A percentile compares a stretch with the other conserved stretches of the same genome.
Conservation (phyloP, 371 early-diverging fungal species). For the Rhizopus sp. region DNA sequence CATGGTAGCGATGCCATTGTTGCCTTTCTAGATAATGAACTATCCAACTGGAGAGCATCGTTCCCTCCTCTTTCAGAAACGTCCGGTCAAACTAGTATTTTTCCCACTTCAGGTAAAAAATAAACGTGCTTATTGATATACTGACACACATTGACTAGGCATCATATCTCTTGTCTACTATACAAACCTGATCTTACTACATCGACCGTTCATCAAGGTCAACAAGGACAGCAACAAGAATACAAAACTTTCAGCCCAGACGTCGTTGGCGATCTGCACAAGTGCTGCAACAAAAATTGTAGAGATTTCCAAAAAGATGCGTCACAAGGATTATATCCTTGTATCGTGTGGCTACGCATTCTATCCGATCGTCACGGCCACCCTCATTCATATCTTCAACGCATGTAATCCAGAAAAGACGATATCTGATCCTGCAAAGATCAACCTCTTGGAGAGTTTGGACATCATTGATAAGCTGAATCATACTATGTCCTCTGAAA, state of each 20-base stretch:
- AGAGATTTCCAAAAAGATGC: constrained; percentile 27
- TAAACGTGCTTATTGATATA: neutral
- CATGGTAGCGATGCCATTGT: constrained; percentile 44
- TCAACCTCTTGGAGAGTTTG: constrained; percentile 15
- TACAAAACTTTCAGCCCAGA: constrained; percentile 23
- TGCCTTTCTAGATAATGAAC: constrained; percentile 30
- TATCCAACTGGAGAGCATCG: constrained; percentile 37
- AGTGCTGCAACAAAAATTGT: constrained; percentile 43
- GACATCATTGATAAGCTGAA: constrained; percentile 12
- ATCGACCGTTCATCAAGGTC: constrained; percentile 64
- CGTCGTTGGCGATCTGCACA: constrained; percentile 47
- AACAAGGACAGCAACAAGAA: constrained; percentile 3
- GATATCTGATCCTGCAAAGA: constrained; percentile 19
- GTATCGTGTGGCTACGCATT: constrained; percentile 34
- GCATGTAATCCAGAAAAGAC: constrained; percentile 9
- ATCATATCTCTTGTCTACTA: constrained; percentile 62
- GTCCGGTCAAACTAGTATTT: constrained; percentile 15
- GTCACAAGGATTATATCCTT: constrained; percentile 22
- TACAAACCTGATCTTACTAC: constrained; percentile 72
- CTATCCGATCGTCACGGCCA: constrained; percentile 30
- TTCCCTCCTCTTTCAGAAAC: constrained; percentile 16
- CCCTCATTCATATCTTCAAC: constrained; percentile 26
- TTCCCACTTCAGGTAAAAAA: constrained; percentile 27
- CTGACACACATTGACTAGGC: constrained; percentile 16
- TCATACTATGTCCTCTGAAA: neutral